Conservation (phyloP, 805 yeast species). For the Starmerella stigmatis region DNA sequence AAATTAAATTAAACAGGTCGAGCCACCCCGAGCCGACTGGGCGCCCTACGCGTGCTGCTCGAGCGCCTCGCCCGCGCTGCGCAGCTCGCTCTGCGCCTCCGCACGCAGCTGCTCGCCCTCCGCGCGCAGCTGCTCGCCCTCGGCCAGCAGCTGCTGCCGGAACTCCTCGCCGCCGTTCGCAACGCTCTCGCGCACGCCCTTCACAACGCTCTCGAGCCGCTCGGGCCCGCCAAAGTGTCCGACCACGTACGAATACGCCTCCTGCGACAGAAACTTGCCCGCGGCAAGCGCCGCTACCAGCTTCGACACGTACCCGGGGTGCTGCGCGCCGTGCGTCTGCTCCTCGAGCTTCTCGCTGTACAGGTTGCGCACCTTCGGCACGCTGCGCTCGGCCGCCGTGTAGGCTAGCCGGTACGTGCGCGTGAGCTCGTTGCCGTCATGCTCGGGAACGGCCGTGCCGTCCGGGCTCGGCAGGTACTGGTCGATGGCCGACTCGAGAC, state of each 20-base stretch:
- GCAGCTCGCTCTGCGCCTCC: not conserved
- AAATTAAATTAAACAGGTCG: too few species aligned
- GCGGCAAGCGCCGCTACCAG: conserved; percentile 18
- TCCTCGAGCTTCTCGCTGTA: conserved; percentile 19
- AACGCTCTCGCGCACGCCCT: conserved; percentile 9
- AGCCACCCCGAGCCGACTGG: too few species aligned
- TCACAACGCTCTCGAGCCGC: conserved; percentile 16
- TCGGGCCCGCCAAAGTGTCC: conserved; percentile 15
- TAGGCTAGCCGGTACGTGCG: conserved; percentile 17
- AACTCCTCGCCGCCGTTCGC: not conserved
- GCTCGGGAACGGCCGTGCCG: not conserved
- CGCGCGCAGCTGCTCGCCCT: not conserved
- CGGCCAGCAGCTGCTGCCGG: conserved; percentile 5
- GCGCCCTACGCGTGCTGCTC: not conserved
- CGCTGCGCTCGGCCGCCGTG: conserved; percentile 20
- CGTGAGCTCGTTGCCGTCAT: conserved; percentile 10
- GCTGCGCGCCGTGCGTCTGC: conserved; percentile 9
- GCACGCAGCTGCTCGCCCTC: not conserved
- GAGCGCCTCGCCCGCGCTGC: not conserved
- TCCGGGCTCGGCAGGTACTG: conserved; percentile 38
- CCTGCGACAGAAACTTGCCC: conserved; percentile 14
- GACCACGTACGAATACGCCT: conserved; percentile 13
- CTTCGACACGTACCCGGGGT: conserved; percentile 14
- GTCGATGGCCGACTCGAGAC: conserved; percentile 39
- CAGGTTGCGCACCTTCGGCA: conserved; percentile 16